Percentiles rank a stretch among this genome's conserved stretches.
These are phyloP conservation scores for Cladorrhinum sp. DNA, from an alignment of 2,329 filamentous ascomycete species.

Conservation along the genomic window DNA sequence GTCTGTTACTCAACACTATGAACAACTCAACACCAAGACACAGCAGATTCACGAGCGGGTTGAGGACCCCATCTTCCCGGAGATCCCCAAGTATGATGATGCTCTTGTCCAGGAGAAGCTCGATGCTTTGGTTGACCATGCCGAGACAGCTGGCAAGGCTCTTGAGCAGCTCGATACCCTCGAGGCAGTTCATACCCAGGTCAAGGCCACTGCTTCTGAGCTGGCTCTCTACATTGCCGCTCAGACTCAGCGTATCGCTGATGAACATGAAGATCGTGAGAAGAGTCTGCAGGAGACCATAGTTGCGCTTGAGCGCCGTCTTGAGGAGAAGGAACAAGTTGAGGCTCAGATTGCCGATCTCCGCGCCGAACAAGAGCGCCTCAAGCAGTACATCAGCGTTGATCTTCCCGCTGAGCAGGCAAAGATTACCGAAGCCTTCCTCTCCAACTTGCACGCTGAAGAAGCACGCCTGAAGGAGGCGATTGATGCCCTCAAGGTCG, in stretches of 20 bases:
- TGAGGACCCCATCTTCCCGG: constrained; percentile 56
- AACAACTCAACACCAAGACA: constrained; percentile 71
- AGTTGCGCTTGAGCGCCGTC: constrained; percentile 69
- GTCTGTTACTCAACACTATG: constrained; percentile 81
- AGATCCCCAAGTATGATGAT: constrained; percentile 63
- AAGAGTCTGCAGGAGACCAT: constrained; percentile 76
- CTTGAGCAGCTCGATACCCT: constrained; percentile 75
- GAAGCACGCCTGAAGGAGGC: constrained; percentile 22
- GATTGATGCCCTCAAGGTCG: constrained; percentile 30
- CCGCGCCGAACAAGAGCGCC: constrained; percentile 25
- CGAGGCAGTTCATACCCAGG: constrained; percentile 84
- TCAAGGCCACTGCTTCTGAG: constrained; percentile 78
- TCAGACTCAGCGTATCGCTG: constrained; percentile 70
- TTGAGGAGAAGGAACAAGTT: constrained; percentile 25
- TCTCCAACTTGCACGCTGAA: constrained; percentile 39
- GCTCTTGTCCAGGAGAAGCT: constrained; percentile 57
- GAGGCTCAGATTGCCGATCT: constrained; percentile 21
- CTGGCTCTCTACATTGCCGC: constrained; percentile 76
- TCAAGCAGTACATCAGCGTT: constrained; percentile 26
- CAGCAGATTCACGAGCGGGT: constrained; percentile 57
- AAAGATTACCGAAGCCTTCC: constrained; percentile 28
- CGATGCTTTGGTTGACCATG: constrained; percentile 59
- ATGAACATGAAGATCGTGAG: constrained; percentile 76
- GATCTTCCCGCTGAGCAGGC: constrained; percentile 26
- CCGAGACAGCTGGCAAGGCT: constrained; percentile 63